A percentile compares a stretch with the other conserved stretches of the same genome.
Evolutionary conservation across 1,284 basidiomycete genomes (phyloP).

Genomic region (Puccinia coronata): DNA sequence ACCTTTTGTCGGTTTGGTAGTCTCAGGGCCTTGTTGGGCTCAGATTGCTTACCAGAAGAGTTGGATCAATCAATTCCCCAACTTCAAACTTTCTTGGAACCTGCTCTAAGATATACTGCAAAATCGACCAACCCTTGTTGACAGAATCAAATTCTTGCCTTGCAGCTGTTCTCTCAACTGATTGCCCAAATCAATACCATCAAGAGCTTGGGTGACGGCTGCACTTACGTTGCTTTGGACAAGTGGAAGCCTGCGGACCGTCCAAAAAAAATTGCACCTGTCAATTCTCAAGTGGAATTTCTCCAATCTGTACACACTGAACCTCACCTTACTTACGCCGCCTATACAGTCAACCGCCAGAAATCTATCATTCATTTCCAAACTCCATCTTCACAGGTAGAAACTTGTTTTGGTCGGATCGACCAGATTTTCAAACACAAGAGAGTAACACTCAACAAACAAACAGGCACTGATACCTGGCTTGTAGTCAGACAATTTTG

Average conservation of each 20-base stretch:
- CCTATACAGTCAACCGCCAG: not conserved
- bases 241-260: not conserved
- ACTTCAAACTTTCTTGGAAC: not conserved
- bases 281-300: not conserved
- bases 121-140: not conserved
- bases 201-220: not conserved
- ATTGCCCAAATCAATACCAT: not conserved
- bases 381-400: not conserved
- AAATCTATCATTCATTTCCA: not conserved
- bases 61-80: not conserved
- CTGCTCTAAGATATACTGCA: not conserved
- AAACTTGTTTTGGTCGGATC: not conserved
- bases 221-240: not conserved
- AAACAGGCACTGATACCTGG: not conserved
- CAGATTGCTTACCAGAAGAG: not conserved
- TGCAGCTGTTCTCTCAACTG: not conserved
- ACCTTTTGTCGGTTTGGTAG: not conserved
- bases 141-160: not conserved
- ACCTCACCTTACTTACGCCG: not conserved
- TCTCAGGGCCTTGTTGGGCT: not conserved
- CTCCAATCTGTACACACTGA: not conserved
- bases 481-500: conserved; percentile 11
- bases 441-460: not conserved
- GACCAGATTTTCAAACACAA: not conserved
- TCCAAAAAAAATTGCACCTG: not conserved